A percentile compares a stretch with the other conserved stretches of the same genome.
Evolutionary conservation across 352 stramenopile genomes (phyloP).

Genomic region (Globisporangium nagaii): DNA sequence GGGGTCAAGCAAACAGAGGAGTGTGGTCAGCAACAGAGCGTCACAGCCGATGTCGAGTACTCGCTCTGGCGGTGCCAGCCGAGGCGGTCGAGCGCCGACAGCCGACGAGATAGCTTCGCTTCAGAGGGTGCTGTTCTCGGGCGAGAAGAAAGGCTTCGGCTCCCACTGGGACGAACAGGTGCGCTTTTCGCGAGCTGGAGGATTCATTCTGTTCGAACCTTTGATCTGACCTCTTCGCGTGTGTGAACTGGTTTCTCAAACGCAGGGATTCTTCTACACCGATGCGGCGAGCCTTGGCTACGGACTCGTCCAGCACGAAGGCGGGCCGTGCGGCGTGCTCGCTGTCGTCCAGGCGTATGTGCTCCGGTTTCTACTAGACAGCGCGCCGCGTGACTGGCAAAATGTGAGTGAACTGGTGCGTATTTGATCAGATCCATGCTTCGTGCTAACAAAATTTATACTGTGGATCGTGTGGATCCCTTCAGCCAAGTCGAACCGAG

Average conservation of each 20-base stretch:
- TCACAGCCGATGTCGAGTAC: background rate
- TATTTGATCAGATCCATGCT: background rate
- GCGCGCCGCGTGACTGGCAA: conserved; percentile 39
- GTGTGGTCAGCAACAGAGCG: background rate
- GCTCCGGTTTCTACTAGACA: conserved; percentile 65
- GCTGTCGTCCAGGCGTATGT: conserved; percentile 92
- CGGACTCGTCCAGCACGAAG: conserved; percentile 90
- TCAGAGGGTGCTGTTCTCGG: conserved; percentile 54
- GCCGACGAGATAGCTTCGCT: conserved; percentile 41
- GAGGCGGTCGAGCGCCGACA: conserved; percentile 17
- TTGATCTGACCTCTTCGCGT: background rate
- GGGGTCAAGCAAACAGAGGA: background rate
- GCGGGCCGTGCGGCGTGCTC: conserved; percentile 93
- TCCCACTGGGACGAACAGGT: conserved; percentile 71
- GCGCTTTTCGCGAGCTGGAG: background rate
- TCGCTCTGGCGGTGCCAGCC: background rate
- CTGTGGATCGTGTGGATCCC: conserved; percentile 6
- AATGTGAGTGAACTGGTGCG: conserved; percentile 39
- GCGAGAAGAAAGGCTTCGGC: conserved; percentile 49
- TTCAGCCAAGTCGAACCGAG: conserved; percentile 31
- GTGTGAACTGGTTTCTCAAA: background rate
- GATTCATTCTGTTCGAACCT: no score
- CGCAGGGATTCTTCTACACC: conserved; percentile 67
- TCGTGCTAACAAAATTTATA: background rate
- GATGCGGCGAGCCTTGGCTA: conserved; percentile 56